These are phyloP conservation scores for Alternaria infectoria DNA, from an alignment of 2,329 filamentous ascomycete genomes.

Conservation along the genomic window DNA sequence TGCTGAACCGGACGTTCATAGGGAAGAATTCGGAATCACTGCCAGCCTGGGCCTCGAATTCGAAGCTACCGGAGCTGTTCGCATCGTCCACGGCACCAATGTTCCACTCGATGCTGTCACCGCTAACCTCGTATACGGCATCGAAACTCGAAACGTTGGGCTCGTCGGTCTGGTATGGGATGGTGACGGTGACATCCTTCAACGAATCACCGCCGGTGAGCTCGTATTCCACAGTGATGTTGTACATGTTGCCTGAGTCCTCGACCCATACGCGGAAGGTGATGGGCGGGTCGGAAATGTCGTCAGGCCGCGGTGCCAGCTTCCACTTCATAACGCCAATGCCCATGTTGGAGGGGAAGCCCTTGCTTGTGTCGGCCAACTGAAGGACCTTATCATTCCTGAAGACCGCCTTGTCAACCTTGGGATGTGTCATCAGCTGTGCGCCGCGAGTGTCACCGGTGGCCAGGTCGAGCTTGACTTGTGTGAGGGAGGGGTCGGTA, in stretches of 20 bases:
- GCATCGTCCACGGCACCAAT: slow-evolving; percentile 84
- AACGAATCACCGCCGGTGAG: slow-evolving; percentile 79
- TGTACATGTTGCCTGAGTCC: slow-evolving; percentile 81
- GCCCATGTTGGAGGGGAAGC: slow-evolving; percentile 92
- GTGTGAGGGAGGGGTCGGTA: slow-evolving; percentile 84
- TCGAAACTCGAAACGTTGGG: slow-evolving; percentile 92
- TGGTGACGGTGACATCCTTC: slow-evolving; percentile 83
- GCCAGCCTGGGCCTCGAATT: slow-evolving; percentile 88
- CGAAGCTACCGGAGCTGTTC: slow-evolving; percentile 85
- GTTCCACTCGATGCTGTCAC: slow-evolving; percentile 92
- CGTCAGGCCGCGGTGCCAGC: slow-evolving; percentile 79
- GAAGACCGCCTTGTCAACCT: slow-evolving; percentile 90
- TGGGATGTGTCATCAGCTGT: slow-evolving; percentile 94
- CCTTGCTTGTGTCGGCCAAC: slow-evolving; percentile 83
- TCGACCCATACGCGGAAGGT: slow-evolving; percentile 99
- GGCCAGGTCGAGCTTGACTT: slow-evolving; percentile 83
- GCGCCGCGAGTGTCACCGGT: slow-evolving; percentile 80
- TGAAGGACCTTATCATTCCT: slow-evolving; percentile 83
- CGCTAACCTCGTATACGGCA: slow-evolving; percentile 90
- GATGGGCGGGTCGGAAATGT: slow-evolving; percentile 82
- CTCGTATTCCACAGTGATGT: slow-evolving; percentile 95
- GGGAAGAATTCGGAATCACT: slow-evolving; percentile 98
- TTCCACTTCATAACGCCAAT: slow-evolving; percentile 95
- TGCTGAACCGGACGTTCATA: slow-evolving; percentile 89
- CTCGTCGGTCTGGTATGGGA: slow-evolving; percentile 85